Evolutionary conservation across 2,329 filamentous ascomycete genomes (phyloP).

Genomic region (Fusarium paranaense): DNA sequence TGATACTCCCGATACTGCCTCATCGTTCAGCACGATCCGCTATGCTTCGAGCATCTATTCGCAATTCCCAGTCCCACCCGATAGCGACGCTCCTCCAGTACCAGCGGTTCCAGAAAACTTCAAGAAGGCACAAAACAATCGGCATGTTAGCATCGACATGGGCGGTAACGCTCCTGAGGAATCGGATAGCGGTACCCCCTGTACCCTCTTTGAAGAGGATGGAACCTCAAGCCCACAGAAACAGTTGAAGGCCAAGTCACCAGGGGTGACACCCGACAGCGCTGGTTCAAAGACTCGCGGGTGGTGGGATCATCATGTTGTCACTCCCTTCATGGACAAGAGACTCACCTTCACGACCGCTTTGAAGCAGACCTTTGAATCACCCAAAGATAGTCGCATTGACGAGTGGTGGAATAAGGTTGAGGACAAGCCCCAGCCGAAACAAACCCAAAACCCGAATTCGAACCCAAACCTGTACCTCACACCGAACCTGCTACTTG

Average conservation of each 20-base stretch:
- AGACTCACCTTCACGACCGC: conserved; percentile 56
- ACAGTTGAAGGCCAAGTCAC: conserved; percentile 53
- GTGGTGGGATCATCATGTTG: conserved; percentile 84
- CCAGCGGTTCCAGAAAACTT: conserved; percentile 65
- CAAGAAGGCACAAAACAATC: conserved; percentile 49
- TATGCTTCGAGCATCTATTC: conserved; percentile 72
- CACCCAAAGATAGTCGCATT: conserved; percentile 44
- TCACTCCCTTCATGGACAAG: conserved; percentile 72
- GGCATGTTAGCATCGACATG: conserved; percentile 52
- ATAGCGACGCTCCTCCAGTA: conserved; percentile 66
- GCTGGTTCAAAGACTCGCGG: conserved; percentile 71
- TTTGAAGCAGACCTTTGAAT: conserved; percentile 49
- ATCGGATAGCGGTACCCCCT: conserved; percentile 67
- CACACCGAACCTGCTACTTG: conserved; percentile 26
- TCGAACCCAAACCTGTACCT: conserved; percentile 26
- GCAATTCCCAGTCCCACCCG: conserved; percentile 57
- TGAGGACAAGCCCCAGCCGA: conserved; percentile 23
- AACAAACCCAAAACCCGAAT: conserved; percentile 5
- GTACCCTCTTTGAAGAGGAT: conserved; percentile 79
- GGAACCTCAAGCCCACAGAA: conserved; percentile 57
- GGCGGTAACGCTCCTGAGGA: conserved; percentile 52
- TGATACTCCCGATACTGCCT: conserved; percentile 65
- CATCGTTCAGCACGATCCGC: conserved; percentile 56
- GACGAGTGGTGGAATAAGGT: conserved; percentile 54
- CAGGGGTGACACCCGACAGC: conserved; percentile 57